Base-by-base conservation (phyloP, 2,329 filamentous ascomycete genomes). In the Annulohypoxylon truncatum region DNA sequence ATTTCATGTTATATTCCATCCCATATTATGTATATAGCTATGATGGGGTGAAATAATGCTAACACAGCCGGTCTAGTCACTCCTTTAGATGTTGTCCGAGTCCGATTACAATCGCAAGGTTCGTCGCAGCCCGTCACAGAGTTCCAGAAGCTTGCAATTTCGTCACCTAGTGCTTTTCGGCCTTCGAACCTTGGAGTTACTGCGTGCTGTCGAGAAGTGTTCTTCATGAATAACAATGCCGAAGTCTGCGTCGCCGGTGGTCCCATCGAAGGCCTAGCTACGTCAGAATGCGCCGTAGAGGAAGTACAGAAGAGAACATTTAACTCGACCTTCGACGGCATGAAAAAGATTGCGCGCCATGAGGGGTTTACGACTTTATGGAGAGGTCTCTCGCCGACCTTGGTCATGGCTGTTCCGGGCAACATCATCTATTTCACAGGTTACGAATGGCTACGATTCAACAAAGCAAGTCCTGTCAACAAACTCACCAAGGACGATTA, bases 381-480 rank as follows among this genome's bases (percentile, higher is more conserved):
- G 95, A 88, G 96, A 66, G 96, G 96, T 0, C 82, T 99, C 4
- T 96, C 92, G n/a, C 95, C 96, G 0, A 99, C 96, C 0, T 82
- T 99, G 20, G 86, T 94, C 69, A 99, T 99, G 96, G 90, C 94
- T 0, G 87, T 99, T 4, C 96, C 96, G 0, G 93, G 90, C 24
- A 99, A 99, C 77, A 96, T 99, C 71, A 98, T 99, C 71, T 99
- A 99, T 80, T 97, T 98, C 75, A 96, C 96, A 10, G 96, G 96
- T 38, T 99, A 99, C 79, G 96, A 99, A 76, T 97, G 94, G 91
- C 79, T 99, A 63, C 90, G 96, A 33, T 92, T 86, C 69, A 91
- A 92, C 73, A 82, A 83, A 0, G 82, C 81, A 42, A 97, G 92
- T 71, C 94, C 94, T 0, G 86, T 98, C 67, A 85, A 85, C 33